Base-by-base conservation (phyloP, 805 yeast species). In the Danielozyma ontarioensis region DNA sequence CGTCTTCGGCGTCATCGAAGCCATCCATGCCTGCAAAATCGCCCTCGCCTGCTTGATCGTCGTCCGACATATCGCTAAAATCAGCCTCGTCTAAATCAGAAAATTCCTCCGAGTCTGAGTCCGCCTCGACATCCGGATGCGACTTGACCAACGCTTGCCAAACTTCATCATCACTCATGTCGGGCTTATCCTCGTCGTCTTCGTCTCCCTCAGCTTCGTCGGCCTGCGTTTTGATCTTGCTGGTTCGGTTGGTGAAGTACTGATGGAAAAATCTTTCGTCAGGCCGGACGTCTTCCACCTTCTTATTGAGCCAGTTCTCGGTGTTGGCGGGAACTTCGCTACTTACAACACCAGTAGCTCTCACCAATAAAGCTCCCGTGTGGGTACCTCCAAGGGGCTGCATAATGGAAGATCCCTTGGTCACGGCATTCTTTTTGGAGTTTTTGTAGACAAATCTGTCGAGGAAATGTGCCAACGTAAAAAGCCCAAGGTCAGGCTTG, bases 371-470 rank as follows among this genome's bases (percentile, higher is more conserved):
- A 4, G 80, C 64, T 7, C 83, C 85, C 14, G 85, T 80, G 41
- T 81, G 83, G 1, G 78, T 72, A 42, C 96, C 97, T 28, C 94
- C 88, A 44, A 93, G 69, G 32, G 98, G 97, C 68, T 93, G 98
- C 97, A 93, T 93, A 54, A 93, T 89, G 28, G 97, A 87, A 3
- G 83, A 69, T 50, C 97, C 97, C 55, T 83, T 80, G n/a, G 80
- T 64, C 22, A 67, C 57, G 13, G 78, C 69, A 58, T 82, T 84
- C 48, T 78, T 82, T 64, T 86, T 87, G 30, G 96, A 86, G 57
- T 88, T 87, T 62, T 86, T 83, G 67, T 93, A 93, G 25, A 93
- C 96, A 62, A 94, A 93, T 58, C 95, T 77, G 60, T 93, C 96
- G 62, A 93, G 72, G 76, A 93, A 93, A 59, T 88, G 97, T 14